Base-by-base conservation (phyloP, 148 eudicot species). In the Fagopyrum homotropicum region DNA sequence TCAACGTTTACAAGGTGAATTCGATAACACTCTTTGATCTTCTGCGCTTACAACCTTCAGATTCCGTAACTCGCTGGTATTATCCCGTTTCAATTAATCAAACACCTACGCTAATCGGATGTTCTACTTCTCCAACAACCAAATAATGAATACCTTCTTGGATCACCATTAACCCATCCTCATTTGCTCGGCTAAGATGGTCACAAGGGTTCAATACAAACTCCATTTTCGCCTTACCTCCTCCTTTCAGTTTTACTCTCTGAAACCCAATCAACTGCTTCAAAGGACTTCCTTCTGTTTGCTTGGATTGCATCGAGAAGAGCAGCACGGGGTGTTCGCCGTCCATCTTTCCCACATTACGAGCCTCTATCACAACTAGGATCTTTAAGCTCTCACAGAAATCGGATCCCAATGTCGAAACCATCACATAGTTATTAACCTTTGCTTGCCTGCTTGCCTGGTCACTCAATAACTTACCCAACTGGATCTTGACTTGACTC, bases 201-300 rank as follows among this genome's bases (percentile, higher is more conserved):
- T 89, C 87, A 75, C 97, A 93, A 4, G 98, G 91, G 71, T 81
- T 89, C 79, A 91, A 75, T 6, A 11, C 75, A 69, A 93, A 91
- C 59, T 80, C 76, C 26, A 86, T 51, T 45, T 80, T 85, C 2
- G 68, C 79, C 60, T 74, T 79, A 57, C 84, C 86, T 35, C 87
- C 90, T 46, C 75, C 85, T 22, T 75, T 79, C 74, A 90, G 80
- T 14, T 63, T 73, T 55, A 88, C 84, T 60, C 81, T 85, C 59
- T 83, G 79, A 59, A 87, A 88, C 30, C 97, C 96, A 22, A 83
- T 77, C 84, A 90, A 81, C 17, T 85, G 84, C 49, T 90, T 94
- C 46, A 77, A 50, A 9, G 96, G 87, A 45, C 56, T 73, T 29
- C 83, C 88, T 19, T 85, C 63, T 48, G 66, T 78, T 9, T 46